Evolutionary conservation across 371 early-diverging fungal species (phyloP).

Genomic region (Mortierella sp.): DNA sequence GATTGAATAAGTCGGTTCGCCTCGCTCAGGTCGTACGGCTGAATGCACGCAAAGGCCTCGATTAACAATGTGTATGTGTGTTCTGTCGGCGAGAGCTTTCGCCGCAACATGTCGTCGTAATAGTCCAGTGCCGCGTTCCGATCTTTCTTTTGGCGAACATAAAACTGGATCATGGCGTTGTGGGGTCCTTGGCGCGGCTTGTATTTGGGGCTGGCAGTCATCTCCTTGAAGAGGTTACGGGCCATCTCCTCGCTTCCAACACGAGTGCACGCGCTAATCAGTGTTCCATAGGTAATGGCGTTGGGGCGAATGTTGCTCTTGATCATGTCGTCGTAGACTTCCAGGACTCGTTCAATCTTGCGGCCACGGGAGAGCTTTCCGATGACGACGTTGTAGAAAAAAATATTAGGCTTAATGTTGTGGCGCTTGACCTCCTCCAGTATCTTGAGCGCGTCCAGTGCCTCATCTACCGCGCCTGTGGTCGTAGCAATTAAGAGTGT

Average conservation of each 20-base stretch:
- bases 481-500: constrained; percentile 58
- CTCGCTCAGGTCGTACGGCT: constrained; percentile 70
- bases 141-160: constrained; percentile 68
- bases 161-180: constrained; percentile 76
- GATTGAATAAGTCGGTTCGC: constrained; percentile 69
- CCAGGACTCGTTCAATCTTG: constrained; percentile 65
- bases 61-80: constrained; percentile 73
- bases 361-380: constrained; percentile 72
- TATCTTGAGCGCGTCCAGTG: constrained; percentile 66
- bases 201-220: constrained; percentile 63
- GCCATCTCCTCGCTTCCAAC: constrained; percentile 68
- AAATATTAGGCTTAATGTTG: constrained; percentile 70
- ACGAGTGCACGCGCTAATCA: constrained; percentile 72
- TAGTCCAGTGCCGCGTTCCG: constrained; percentile 69
- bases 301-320: constrained; percentile 62
- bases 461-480: constrained; percentile 67
- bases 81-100: constrained; percentile 63
- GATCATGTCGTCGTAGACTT: constrained; percentile 71
- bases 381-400: constrained; percentile 74
- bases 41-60: constrained; percentile 71
- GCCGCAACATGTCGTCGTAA: constrained; percentile 60
- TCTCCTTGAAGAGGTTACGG: constrained; percentile 64
- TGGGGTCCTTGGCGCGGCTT: constrained; percentile 71
- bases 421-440: constrained; percentile 68
- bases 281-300: constrained; percentile 71